Evolutionary conservation across 208 protist species (phyloP), one percentile per base, ranked within the genome.

Genomic region (Jaenimonas drosophilae): DNA sequence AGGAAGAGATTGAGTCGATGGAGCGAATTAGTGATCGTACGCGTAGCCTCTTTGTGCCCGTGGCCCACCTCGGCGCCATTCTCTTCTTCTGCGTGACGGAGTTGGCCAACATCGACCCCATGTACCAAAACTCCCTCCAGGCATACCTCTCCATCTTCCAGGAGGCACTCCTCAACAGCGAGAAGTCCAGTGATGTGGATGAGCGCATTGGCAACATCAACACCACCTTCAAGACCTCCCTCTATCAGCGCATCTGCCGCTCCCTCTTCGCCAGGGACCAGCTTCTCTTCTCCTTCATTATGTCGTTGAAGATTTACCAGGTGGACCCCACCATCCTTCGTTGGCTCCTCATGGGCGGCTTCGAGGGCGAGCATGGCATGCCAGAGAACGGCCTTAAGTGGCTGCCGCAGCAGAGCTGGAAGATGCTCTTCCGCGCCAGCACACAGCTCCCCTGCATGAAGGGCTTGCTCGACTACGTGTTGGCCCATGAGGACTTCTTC

Each of bases 81-180:
- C 74, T 99, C 24, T 99, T 98, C 76, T 99, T 99, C 80, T 98
- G 95, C 67, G 91, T 99, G 17, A 93, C 94, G 19, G 95, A 98
- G 69, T 74, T 99, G 36, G 76, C 88, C 9, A 94, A 89, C 56
- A 91, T 98, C 48, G 94, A 97, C 54, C 91, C 91, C 25, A 98
- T 98, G 96, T 98, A 98, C 58, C 93, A 98, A 59, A 97, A 97
- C 78, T 98, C 94, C 28, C 75, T 98, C 17, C 81, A 83, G 54
- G 96, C 95, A 64, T 99, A 98, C 68, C 54, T 97, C 25, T 71
- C 75, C 28, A 86, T 99, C 23, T 99, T 99, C 59, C 75, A 90
- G 51, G 82, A 92, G 61, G 60, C 82, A n/a, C 70, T 96, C 7
- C 63, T 64, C 25, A 84, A 77, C 59, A 91, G 85, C 46, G 76